Evolutionary conservation across 1,284 basidiomycete genomes (phyloP).

Genomic region (Marasmius tenuissimus): DNA sequence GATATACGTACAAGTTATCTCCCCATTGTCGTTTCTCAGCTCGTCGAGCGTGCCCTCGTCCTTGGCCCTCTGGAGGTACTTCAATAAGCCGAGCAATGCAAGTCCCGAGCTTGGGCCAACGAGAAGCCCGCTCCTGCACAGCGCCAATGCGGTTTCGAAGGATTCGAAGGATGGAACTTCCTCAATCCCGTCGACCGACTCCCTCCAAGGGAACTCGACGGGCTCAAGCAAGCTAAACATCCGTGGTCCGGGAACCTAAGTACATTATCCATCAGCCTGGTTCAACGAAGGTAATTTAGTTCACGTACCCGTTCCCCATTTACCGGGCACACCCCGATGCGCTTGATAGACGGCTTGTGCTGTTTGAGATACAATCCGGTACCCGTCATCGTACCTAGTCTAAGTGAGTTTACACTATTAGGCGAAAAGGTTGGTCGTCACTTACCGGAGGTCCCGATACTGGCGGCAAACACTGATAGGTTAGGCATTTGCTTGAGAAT

Average conservation of each 20-base stretch:
- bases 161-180: constrained; percentile 22
- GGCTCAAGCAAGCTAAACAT: constrained; percentile 20
- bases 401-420: not conserved
- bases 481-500: constrained; percentile 21
- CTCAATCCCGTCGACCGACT: constrained; percentile 22
- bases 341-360: constrained; percentile 16
- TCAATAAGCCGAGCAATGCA: constrained; percentile 8
- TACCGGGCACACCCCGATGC: constrained; percentile 22
- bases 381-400: constrained; percentile 24
- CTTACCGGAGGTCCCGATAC: constrained; percentile 22
- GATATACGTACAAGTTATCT: constrained; percentile 13
- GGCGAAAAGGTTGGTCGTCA: not conserved
- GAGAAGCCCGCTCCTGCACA: constrained; percentile 13
- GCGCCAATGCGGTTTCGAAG: constrained; percentile 17
- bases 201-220: constrained; percentile 25
- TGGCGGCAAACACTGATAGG: constrained; percentile 22
- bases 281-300: not conserved
- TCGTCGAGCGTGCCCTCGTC: constrained; percentile 10
- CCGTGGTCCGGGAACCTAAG: constrained; percentile 23
- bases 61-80: constrained; percentile 12
- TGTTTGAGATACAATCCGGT: constrained; percentile 23
- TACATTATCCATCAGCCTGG: not conserved
- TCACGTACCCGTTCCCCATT: constrained; percentile 16
- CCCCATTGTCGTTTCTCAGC: constrained; percentile 13
- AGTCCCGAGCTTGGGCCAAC: constrained; percentile 17